These are phyloP conservation scores for Lasiosphaeria ovina DNA, from an alignment of 495 filamentous ascomycete genomes.

Conservation along the genomic window DNA sequence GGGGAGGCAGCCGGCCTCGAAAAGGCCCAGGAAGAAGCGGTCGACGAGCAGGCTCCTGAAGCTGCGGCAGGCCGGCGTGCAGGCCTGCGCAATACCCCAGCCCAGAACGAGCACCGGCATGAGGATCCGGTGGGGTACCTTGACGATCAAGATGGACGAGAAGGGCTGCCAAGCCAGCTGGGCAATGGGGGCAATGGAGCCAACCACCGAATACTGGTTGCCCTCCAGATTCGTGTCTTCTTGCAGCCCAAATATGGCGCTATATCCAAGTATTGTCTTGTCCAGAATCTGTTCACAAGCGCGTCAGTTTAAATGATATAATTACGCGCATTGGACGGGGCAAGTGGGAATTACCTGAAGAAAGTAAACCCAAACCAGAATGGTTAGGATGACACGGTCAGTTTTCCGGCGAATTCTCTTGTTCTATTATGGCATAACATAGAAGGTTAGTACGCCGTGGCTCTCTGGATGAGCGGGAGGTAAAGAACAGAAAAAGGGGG, in stretches of 20 bases:
- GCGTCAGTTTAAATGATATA: constrained; percentile 10
- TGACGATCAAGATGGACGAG: constrained; percentile 62
- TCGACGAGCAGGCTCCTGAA: constrained; percentile 51
- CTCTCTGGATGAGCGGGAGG: not conserved
- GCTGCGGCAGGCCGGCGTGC: constrained; percentile 52
- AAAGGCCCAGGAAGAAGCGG: constrained; percentile 61
- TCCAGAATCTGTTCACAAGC: constrained; percentile 56
- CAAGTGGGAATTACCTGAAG: constrained; percentile 34
- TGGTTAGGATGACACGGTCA: constrained; percentile 54
- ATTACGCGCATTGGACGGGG: not conserved
- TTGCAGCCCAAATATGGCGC: constrained; percentile 60
- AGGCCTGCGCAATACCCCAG: constrained; percentile 60
- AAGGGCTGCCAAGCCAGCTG: constrained; percentile 67
- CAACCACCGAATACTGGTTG: constrained; percentile 60
- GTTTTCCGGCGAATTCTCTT: constrained; percentile 60
- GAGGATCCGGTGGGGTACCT: constrained; percentile 61
- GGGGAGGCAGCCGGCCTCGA: constrained; percentile 61
- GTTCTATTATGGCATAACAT: constrained; percentile 27
- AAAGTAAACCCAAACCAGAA: constrained; percentile 66
- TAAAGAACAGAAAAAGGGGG: not conserved
- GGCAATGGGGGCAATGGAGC: constrained; percentile 61
- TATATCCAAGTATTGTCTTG: constrained; percentile 63
- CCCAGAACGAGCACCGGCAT: constrained; percentile 60
- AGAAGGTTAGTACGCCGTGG: not conserved
- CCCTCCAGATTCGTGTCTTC: constrained; percentile 53